A percentile compares a stretch with the other conserved stretches of the same genome.
phyloP scores from a whole-genome alignment of 208 protist species.

The Trypanosoma grayi region DNA sequence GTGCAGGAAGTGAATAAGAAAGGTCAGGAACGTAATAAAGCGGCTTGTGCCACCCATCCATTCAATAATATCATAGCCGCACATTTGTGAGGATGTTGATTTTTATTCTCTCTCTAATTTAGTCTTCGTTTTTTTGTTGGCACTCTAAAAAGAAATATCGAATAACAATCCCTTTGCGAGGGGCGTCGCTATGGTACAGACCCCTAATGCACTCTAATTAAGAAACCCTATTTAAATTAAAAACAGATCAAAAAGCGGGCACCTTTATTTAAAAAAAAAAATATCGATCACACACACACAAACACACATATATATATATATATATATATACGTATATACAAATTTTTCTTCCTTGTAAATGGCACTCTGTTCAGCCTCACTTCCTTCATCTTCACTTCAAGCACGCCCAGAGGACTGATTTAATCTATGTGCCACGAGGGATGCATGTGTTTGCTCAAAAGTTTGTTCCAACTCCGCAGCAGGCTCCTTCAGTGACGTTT shows the following conservation, averaged over 20 bases:
- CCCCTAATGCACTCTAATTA: too few species aligned
- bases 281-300: too few species aligned
- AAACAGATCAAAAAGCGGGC: too few species aligned
- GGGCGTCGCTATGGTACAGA: too few species aligned
- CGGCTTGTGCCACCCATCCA: constrained; percentile 55
- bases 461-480: constrained; percentile 56
- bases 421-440: constrained; percentile 42
- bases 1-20: constrained; percentile 81
- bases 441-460: constrained; percentile 77
- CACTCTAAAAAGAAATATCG: too few species aligned
- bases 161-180: too few species aligned
- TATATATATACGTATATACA: too few species aligned
- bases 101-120: constrained; percentile 3
- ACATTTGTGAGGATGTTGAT: neutral
- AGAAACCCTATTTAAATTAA: too few species aligned
- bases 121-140: too few species aligned
- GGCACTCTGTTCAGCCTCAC: constrained; percentile 5
- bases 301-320: too few species aligned
- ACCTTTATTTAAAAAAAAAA: too few species aligned
- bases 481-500: constrained; percentile 36
- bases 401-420: constrained; percentile 13
- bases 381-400: constrained; percentile 9
- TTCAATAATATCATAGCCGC: constrained; percentile 42
- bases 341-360: neutral
- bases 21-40: constrained; percentile 65